Percentiles rank a stretch among this genome's conserved stretches.
Evolutionary conservation across 257 asterid species (phyloP).

Genomic region (Ilex aquifolium): DNA sequence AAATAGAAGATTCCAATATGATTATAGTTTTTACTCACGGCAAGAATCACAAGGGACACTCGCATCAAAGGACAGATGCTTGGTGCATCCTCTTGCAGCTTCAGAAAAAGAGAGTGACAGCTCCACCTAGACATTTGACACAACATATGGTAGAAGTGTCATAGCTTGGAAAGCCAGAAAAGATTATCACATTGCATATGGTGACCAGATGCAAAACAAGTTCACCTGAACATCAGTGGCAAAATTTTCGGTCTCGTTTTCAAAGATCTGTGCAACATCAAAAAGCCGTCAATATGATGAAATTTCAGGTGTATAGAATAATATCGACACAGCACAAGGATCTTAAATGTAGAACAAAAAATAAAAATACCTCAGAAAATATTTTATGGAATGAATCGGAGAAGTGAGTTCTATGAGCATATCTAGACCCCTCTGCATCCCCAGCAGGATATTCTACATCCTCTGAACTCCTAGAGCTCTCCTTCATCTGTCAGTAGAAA

Average conservation of each 20-base stretch:
- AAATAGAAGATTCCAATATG: conserved; percentile 4
- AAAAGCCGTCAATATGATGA: conserved; percentile 9
- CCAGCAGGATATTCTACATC: conserved; percentile 32
- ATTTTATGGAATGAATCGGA: conserved; percentile 78
- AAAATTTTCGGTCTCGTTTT: conserved; percentile 44
- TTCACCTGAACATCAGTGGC: conserved; percentile 66
- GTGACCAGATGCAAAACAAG: background rate
- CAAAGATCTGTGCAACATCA: conserved; percentile 59
- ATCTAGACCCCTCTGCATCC: conserved; percentile 40
- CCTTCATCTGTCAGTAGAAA: conserved; percentile 45
- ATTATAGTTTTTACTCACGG: conserved; percentile 45
- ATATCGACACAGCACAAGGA: conserved; percentile 9
- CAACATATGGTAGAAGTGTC: background rate
- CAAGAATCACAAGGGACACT: conserved; percentile 87
- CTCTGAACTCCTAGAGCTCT: conserved; percentile 23
- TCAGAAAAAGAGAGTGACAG: conserved; percentile 77
- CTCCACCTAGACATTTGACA: conserved; percentile 48
- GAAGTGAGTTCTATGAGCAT: conserved; percentile 44
- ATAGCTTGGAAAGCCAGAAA: background rate
- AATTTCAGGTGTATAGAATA: background rate
- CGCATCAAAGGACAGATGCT: conserved; percentile 72
- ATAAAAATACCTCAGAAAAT: conserved; percentile 72
- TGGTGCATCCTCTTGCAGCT: conserved; percentile 87
- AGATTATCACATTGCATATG: conserved; percentile 1
- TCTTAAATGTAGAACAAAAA: conserved; percentile 3